phyloP scores from a whole-genome alignment of 768 basidiomycete genomes.

The Sarcodon sp. region DNA sequence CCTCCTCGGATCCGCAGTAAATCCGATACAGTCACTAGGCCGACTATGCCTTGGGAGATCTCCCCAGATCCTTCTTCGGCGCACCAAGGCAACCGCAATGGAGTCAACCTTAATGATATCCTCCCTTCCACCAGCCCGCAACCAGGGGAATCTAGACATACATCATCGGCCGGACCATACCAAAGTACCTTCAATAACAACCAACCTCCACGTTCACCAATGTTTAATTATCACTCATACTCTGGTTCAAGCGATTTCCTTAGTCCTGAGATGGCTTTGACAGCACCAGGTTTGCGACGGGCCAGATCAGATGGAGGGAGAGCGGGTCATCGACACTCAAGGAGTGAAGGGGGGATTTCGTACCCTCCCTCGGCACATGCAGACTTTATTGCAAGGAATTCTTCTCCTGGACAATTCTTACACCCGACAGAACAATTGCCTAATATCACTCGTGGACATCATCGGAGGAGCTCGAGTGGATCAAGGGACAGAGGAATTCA shows the following conservation, averaged over 20 bases:
- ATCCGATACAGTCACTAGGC: conserved; percentile 45
- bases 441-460: conserved; percentile 25
- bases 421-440: conserved; percentile 25
- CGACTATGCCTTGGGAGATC: conserved; percentile 34
- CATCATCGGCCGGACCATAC: conserved; percentile 14
- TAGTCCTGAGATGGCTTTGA: conserved; percentile 18
- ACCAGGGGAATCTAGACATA: conserved; percentile 6
- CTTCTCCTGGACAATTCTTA: conserved; percentile 24
- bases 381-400: conserved; percentile 21
- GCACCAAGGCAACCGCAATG: conserved; percentile 21
- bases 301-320: conserved; percentile 34
- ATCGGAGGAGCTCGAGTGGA: conserved; percentile 26
- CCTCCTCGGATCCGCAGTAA: conserved; percentile 40
- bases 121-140: conserved; percentile 17
- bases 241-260: conserved; percentile 14
- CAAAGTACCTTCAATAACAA: conserved; percentile 11
- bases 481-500: conserved; percentile 8
- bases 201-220: neutral
- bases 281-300: conserved; percentile 27
- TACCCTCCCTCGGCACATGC: conserved; percentile 25
- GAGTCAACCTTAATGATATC: conserved; percentile 27
- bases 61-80: conserved; percentile 12
- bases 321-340: conserved; percentile 35
- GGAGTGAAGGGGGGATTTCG: conserved; percentile 39
- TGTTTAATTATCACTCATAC: conserved; percentile 5